Evolutionary conservation across 129 eudicot species (phyloP).

Genomic region (Ambrosia artemisiifolia): DNA sequence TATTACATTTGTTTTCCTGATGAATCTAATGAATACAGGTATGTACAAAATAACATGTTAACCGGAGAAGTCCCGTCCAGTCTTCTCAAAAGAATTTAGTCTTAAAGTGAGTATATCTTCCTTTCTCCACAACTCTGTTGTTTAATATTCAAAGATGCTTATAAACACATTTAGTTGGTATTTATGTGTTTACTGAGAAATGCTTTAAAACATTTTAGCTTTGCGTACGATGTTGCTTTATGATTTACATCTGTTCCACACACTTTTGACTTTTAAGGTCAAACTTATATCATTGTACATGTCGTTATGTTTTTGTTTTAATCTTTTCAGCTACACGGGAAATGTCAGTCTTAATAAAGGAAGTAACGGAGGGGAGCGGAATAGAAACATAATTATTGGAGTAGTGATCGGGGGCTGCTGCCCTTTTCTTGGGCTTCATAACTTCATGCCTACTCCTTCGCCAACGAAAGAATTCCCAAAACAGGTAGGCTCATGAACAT

Average conservation of each 20-base stretch:
- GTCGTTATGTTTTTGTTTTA: not conserved
- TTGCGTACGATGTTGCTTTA: conserved; percentile 4
- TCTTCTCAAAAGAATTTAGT: conserved; percentile 56
- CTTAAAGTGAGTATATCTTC: conserved; percentile 60
- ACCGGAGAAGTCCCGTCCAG: conserved; percentile 69
- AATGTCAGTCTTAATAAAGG: conserved; percentile 57
- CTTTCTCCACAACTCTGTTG: not conserved
- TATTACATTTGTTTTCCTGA: conserved; percentile 1
- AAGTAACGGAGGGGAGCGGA: conserved; percentile 39
- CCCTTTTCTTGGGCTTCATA: conserved; percentile 73
- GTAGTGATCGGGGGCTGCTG: conserved; percentile 67
- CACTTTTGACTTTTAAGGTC: not conserved
- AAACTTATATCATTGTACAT: not conserved
- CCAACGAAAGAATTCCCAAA: conserved; percentile 41
- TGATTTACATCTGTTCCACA: not conserved
- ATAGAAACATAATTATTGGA: conserved; percentile 67
- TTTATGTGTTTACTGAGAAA: not conserved
- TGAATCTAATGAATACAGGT: conserved; percentile 46
- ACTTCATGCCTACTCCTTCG: conserved; percentile 58
- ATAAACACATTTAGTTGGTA: not conserved
- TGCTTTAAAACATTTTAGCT: not conserved
- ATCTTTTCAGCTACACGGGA: conserved; percentile 65
- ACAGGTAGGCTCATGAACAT: conserved; percentile 44
- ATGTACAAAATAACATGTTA: conserved; percentile 73
- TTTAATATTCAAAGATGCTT: not conserved